Base-by-base conservation (phyloP, 228 moss, liverwort and hornwort species). In the Sphagnum fallax region DNA sequence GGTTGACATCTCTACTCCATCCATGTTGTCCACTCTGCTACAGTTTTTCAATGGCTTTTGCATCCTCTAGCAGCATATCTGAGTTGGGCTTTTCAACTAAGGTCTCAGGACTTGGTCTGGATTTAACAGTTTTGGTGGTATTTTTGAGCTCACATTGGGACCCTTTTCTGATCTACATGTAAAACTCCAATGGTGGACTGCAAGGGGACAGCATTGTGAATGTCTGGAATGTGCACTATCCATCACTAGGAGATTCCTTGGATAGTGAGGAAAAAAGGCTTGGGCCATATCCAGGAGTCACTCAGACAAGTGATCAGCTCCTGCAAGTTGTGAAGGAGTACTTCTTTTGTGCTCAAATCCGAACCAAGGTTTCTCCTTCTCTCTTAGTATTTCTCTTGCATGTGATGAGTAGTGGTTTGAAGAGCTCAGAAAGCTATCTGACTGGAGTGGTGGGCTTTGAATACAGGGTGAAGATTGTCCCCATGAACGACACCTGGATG, bases 261-360 rank as follows among this genome's bases (percentile, higher is more conserved):
- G 78, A 69, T 8, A 6, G 65, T 7, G 86, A 87, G 75, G 58
- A 59, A 52, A 69, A 72, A 18, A 49, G 51, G 55, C 64, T 69
- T 10, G 80, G 82, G 8, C 72, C 74, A 6, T 70, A 86, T 65
- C 65, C 73, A 0, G 80, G 77, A 53, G 47, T 71, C 48, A 50
- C 63, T n/a, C 70, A 63, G 62, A 62, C 51, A 4, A 61, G 73
- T 53, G 78, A 83, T 51, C 65, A 67, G n/a, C 52, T 74, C 62
- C 16, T 87, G 63, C 80, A 82, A 47, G 75, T 49, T 65, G 75
- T 87, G 10, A 75, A 70, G 16, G 80, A 76, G 65, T 73, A 52
- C 65, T 83, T 80, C 61, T 87, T 87, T 66, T 87, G 77, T 48
- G 82, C 86, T 6, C 86, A 87, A 72, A 60, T 87, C 4, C 70